Conservation (phyloP, 2,329 filamentous ascomycete species). For the Onygenales sp. region DNA sequence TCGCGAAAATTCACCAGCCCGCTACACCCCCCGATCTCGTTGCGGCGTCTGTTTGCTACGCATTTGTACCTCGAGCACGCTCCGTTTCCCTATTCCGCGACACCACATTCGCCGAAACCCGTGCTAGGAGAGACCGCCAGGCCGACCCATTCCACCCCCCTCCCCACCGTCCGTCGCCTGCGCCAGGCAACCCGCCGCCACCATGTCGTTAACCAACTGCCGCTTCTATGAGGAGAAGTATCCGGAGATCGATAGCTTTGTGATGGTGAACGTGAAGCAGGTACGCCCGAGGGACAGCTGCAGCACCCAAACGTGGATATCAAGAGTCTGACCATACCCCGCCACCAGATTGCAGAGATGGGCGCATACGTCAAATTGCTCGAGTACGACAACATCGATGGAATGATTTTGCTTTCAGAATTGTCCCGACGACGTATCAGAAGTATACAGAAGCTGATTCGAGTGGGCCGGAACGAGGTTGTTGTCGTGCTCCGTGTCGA, state of each 20-base stretch:
- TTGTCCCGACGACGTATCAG: slow-evolving; percentile 95
- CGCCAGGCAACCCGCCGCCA: slow-evolving; percentile 37
- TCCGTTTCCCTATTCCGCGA: too few relatives aligned
- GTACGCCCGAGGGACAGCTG: slow-evolving; percentile 33
- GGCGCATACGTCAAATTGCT: slow-evolving; percentile 98
- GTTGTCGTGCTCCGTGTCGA: slow-evolving; percentile 97
- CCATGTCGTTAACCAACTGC: slow-evolving; percentile 91
- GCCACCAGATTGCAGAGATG: slow-evolving; percentile 86
- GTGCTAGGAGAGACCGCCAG: slow-evolving; percentile 5
- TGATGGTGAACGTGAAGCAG: slow-evolving; percentile 99
- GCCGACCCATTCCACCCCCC: neutral
- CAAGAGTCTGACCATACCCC: neutral
- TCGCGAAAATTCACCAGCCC: too few relatives aligned
- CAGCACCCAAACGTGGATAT: neutral
- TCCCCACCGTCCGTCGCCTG: neutral
- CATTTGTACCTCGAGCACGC: too few relatives aligned
- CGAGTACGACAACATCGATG: slow-evolving; percentile 99
- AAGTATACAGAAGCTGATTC: slow-evolving; percentile 97
- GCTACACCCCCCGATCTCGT: too few relatives aligned
- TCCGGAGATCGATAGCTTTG: slow-evolving; percentile 97
- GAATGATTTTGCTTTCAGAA: slow-evolving; percentile 98
- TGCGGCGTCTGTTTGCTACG: too few relatives aligned
- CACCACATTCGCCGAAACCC: too few relatives aligned
- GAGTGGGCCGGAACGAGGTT: slow-evolving; percentile 95
- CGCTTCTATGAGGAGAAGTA: slow-evolving; percentile 98